A percentile compares a stretch with the other conserved stretches of the same genome.
Evolutionary conservation across 1,139 yeast genomes (phyloP).

Genomic region (Taphrina betulina): DNA sequence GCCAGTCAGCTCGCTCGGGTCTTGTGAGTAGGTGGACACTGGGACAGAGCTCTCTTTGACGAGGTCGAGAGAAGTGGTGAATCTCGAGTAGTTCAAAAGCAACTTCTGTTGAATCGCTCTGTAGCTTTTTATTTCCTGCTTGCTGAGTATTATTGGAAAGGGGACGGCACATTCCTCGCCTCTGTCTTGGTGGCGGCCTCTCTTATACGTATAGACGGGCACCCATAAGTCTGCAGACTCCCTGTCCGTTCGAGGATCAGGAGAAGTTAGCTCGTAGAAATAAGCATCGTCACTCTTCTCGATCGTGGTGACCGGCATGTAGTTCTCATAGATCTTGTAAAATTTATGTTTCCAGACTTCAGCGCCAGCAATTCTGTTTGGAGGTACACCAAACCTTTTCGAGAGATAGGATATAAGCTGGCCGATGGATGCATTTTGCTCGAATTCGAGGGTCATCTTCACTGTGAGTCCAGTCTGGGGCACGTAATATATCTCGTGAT

Average conservation of each 20-base stretch:
- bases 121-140: constrained; percentile 53
- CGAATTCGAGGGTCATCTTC: constrained; percentile 57
- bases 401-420: constrained; percentile 66
- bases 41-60: not conserved
- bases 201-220: constrained; percentile 55
- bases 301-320: constrained; percentile 62
- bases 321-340: constrained; percentile 66
- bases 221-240: constrained; percentile 52
- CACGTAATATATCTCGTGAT: constrained; percentile 61
- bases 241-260: constrained; percentile 24
- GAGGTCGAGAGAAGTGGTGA: constrained; percentile 35
- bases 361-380: constrained; percentile 53
- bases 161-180: constrained; percentile 63
- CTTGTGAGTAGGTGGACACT: not conserved
- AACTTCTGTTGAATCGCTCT: constrained; percentile 59
- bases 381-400: constrained; percentile 51
- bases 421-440: constrained; percentile 62
- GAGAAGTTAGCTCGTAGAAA: constrained; percentile 62
- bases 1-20: not conserved
- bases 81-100: constrained; percentile 36
- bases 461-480: constrained; percentile 55
- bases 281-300: constrained; percentile 59
- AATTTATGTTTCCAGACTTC: constrained; percentile 72
- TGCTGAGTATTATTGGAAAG: constrained; percentile 60
- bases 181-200: constrained; percentile 44